Base-by-base conservation (phyloP, 352 stramenopile genomes). In the Elongisporangium anandrum region DNA sequence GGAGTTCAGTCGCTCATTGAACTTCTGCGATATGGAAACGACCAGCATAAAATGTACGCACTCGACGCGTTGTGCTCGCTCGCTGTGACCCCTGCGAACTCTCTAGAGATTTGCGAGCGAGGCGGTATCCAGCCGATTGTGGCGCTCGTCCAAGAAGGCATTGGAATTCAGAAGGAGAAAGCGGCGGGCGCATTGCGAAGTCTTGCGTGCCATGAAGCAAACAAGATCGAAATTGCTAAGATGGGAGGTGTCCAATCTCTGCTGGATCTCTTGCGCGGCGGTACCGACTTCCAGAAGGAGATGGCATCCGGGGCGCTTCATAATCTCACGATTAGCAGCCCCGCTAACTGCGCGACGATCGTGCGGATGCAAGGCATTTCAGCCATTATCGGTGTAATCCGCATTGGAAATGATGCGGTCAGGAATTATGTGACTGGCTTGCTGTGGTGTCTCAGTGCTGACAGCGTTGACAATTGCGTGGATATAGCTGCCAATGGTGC, bases 11-110 rank as follows among this genome's bases (percentile, higher is more conserved):
- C 38, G 22, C 23, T 59, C 38, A 47, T 59, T 2, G 21, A 24
- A 2, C 23, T 59, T 4, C 12, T 48, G 21, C 17, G 47, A 3
- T n/a, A 41, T n/a, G 49, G 47, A 10, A 61, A 38, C 12, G 20
- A 50, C n/a, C 19, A 1, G 17, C 24, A 54, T 16, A 65, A 65
- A 39, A 47, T 48, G 16, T 45, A 52, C 4, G 26, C 57, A 38
- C 12, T 21, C 13, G 49, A 24, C 4, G 50, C 19, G 1, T 21
- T 53, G 19, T 53, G 29, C 29, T 41, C 29, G 9, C 29, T 41
- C 29, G 29, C 29, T 9, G 9, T 41, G 29, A 15, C 9, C 13
- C 29, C 5, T 41, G 9, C 29, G 5, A 41, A 15, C 9, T 41
- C 29, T 13, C 9, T 41, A 15, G 15, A 39, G 19, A 59, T 59